Base-by-base conservation (phyloP, 305 asterid genomes). In the Fraxinus floribunda region DNA sequence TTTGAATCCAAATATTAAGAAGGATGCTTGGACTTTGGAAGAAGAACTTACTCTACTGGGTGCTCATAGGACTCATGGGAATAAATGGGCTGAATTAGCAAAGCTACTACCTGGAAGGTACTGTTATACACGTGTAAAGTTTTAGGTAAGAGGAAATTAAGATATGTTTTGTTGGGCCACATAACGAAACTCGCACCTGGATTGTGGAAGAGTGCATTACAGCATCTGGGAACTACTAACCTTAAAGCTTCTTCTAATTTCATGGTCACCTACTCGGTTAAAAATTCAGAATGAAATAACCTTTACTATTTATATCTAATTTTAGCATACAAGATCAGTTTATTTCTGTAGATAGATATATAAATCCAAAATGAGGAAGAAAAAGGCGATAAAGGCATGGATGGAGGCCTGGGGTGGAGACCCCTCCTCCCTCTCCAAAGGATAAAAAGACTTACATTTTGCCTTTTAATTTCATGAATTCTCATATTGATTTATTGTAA, bases 71-170 rank as follows among this genome's bases (percentile, higher is more conserved):
- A 74, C 87, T 57, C 89, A 94, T 87, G 98, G 99, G 83, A 95
- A 95, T 82, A 95, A 94, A 89, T 95, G 98, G 98, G 99, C 98
- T 83, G 98, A 95, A 88, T 88, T 95, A 80, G 99, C 99, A 62
- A 95, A 90, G 91, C 94, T 92, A 82, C 87, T 95, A 75, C 98
- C 99, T 36, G 99, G 99, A 88, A 91, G 98, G 99, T 94, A 94
- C 34, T 15, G 77, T 86, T 76, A 57, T 73, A 73, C 84, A 79
- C 81, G 71, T 20, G 36, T 70, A 52, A 73, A 73, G 62, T 68
- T 64, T 46, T 80, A 10, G 15, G 18, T 55, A 76, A 64, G 75
- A 80, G 64, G 18, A 36, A 71, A 62, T 32, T 30, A 79, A 60
- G 34, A 26, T 78, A 68, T 64, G 62, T 82, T 73, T 66, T 72